Evolutionary conservation across 2,329 filamentous ascomycete genomes (phyloP), one percentile per base, ranked within the genome.

Genomic region (Calycina herbarum): DNA sequence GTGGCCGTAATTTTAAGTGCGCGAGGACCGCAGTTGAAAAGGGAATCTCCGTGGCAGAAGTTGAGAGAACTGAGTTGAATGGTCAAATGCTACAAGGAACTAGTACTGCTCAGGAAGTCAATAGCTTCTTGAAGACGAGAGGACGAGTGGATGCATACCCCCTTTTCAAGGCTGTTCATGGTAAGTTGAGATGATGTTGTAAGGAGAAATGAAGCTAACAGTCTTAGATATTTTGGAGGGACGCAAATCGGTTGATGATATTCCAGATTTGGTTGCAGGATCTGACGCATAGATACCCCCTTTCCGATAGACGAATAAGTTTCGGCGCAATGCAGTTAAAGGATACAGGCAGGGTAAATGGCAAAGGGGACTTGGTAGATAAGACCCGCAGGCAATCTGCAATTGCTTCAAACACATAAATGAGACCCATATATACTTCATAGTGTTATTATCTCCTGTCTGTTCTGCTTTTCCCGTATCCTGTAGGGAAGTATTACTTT

Each of bases 81-180:
- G 95, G 95, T 15, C 95, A 99, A 83, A 97, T 96, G 82, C 82
- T 99, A 66, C 95, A 99, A 81, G 95, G 95, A 45, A 98, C 93
- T 0, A 89, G 89, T 72, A 99, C 95, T 2, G 94, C 95, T 8
- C 86, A 89, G 69, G 95, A 99, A 78, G 94, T 99, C 54, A 92
- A 96, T 80, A 88, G 84, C 60, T 98, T 98, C 79, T 79, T 99
- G 75, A 92, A 90, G 81, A 86, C 87, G 60, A 85, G 91, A 70
- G 91, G 90, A 0, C 80, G 89, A 70, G 93, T 96, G 79, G 82
- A 86, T 38, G 90, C 96, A 61, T 99, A 96, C 77, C 95, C 95
- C 24, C 82, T 99, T 5, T 96, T 99, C 77, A 97, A 93, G 8
- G 92, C 93, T 0, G 94, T 98, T 61, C 89, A 92, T 69, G 73